Evolutionary conservation across 2,329 filamentous ascomycete genomes (phyloP).

Genomic region (Trichoderma lentiforme): DNA sequence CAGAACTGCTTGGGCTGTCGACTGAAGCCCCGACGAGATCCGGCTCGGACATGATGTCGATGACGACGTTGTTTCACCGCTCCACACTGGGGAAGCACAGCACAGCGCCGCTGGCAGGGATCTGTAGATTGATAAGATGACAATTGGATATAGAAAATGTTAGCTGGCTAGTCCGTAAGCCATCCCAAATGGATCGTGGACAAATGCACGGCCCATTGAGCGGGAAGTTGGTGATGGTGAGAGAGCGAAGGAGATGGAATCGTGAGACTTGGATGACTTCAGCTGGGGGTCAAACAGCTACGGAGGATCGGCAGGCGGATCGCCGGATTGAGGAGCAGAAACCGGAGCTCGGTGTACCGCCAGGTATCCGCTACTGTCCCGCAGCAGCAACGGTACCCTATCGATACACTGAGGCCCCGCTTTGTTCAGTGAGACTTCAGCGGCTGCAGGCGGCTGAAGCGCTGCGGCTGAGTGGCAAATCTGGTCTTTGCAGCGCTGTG

Average conservation of each 20-base stretch:
- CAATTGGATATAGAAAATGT: background rate
- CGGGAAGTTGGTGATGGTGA: background rate
- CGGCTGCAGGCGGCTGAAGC: slow-evolving; percentile 7
- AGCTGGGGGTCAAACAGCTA: background rate
- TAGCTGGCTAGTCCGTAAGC: background rate
- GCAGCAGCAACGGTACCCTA: background rate
- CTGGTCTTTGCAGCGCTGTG: background rate
- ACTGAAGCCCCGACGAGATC: slow-evolving; percentile 27
- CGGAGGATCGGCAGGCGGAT: background rate
- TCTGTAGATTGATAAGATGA: background rate
- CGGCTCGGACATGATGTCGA: slow-evolving; percentile 24
- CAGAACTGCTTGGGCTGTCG: slow-evolving; percentile 27
- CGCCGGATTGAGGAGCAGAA: background rate
- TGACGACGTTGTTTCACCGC: slow-evolving; percentile 14
- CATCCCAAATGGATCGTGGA: slow-evolving; percentile 12
- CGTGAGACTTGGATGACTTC: background rate
- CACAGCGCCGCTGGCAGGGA: background rate
- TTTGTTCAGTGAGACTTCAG: background rate
- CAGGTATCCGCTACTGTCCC: background rate
- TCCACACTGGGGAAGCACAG: slow-evolving; percentile 9
- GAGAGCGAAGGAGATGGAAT: background rate
- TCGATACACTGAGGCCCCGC: background rate
- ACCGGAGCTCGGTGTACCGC: background rate
- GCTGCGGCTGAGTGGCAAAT: background rate
- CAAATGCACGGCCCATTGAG: background rate